Evolutionary conservation across 1,284 basidiomycete genomes (phyloP).

Genomic region (Ganoderma meredithae): DNA sequence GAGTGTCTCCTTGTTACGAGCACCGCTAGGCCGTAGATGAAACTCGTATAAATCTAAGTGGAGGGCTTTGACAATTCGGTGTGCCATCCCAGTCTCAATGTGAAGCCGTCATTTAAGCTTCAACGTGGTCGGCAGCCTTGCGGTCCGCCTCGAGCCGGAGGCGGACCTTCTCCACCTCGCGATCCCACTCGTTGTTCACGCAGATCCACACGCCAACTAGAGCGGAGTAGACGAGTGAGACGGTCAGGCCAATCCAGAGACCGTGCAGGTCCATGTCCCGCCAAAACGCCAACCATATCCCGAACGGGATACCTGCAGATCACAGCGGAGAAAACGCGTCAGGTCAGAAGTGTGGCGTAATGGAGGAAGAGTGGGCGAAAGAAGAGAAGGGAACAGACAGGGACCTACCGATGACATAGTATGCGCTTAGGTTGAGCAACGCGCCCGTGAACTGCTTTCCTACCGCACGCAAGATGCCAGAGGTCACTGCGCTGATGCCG

Average conservation of each 20-base stretch:
- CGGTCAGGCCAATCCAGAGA: conserved; percentile 72
- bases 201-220: conserved; percentile 58
- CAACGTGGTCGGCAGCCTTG: conserved; percentile 12
- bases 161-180: conserved; percentile 65
- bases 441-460: conserved; percentile 80
- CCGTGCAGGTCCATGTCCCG: conserved; percentile 59
- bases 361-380: not conserved
- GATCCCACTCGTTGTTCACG: conserved; percentile 66
- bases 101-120: not conserved
- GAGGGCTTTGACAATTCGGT: too few species aligned
- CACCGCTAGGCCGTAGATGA: too few species aligned
- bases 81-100: not conserved
- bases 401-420: too few species aligned
- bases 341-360: not conserved
- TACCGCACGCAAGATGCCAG: conserved; percentile 79
- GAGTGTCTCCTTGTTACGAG: too few species aligned
- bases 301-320: conserved; percentile 62
- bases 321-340: not conserved
- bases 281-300: conserved; percentile 69
- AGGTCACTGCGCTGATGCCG: conserved; percentile 71
- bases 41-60: too few species aligned
- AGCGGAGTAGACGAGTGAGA: conserved; percentile 63
- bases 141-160: conserved; percentile 50
- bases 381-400: not conserved
- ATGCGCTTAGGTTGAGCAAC: conserved; percentile 70